These are phyloP conservation scores for Debaryomyces subglobosus DNA, from an alignment of 1,139 yeast species.

Conservation along the genomic window DNA sequence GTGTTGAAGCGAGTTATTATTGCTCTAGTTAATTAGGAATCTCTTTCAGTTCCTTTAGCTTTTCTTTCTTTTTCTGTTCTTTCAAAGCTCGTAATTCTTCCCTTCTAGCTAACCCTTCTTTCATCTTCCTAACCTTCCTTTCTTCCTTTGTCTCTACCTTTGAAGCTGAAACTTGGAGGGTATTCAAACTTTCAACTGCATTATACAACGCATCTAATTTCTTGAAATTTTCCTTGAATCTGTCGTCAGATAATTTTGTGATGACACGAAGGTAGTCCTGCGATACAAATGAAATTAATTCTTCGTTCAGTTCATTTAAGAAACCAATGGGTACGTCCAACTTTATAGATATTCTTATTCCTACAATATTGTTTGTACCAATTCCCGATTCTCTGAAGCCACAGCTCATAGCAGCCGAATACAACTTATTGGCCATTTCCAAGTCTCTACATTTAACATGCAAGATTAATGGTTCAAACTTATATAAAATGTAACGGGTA, in stretches of 20 bases:
- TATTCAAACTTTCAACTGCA: slow-evolving; percentile 39
- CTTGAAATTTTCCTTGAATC: slow-evolving; percentile 64
- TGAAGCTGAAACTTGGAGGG: slow-evolving; percentile 3
- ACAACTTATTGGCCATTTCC: slow-evolving; percentile 60
- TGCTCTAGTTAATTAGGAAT: not conserved
- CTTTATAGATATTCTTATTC: slow-evolving; percentile 70
- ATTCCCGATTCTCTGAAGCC: slow-evolving; percentile 90
- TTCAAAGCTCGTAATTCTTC: slow-evolving; percentile 32
- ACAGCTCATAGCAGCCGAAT: slow-evolving; percentile 74
- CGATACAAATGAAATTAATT: slow-evolving; percentile 47
- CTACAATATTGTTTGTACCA: slow-evolving; percentile 78
- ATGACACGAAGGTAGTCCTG: slow-evolving; percentile 51
- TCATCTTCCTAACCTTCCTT: slow-evolving; percentile 58
- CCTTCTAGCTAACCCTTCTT: slow-evolving; percentile 61
- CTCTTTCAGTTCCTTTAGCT: slow-evolving; percentile 12
- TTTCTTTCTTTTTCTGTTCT: slow-evolving; percentile 20
- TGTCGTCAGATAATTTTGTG: slow-evolving; percentile 54
- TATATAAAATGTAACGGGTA: slow-evolving; percentile 65
- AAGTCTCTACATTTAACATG: slow-evolving; percentile 78
- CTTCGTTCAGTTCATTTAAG: slow-evolving; percentile 30
- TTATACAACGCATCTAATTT: slow-evolving; percentile 53
- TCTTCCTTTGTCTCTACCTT: slow-evolving; percentile 50
- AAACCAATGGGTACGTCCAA: slow-evolving; percentile 76
- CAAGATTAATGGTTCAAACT: slow-evolving; percentile 81
- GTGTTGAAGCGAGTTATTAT: not conserved